Base-by-base conservation (phyloP, 2,329 filamentous ascomycete genomes). In the Cercospora sp. region DNA sequence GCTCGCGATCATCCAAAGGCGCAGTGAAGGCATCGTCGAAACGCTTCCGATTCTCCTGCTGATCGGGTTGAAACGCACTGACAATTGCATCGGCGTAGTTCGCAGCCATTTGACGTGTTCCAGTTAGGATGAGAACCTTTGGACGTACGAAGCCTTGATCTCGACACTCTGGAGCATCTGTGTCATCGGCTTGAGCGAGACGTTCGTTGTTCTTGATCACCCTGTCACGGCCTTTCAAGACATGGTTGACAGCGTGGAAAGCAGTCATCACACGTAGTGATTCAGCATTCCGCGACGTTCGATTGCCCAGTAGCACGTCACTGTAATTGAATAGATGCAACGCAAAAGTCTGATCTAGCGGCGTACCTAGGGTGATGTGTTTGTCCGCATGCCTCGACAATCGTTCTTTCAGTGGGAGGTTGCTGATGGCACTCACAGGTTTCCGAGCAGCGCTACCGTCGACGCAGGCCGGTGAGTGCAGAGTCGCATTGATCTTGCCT, bases 71-170 rank as follows among this genome's bases (percentile, higher is more conserved):
- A 80, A 89, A 92, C 26, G 97, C 81, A 5, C 88, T 85, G 51
- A 90, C 89, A 55, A 99, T 93, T 49, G 87, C 87, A 60, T 96
- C 88, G 43, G 97, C 85, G 73, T 91, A 90, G 61, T 89, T 88
- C 30, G 91, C 90, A 72, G 93, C 97, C 0, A 93, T 90, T 76
- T 97, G 90, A 65, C 94, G 88, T 0, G 95, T 98, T 3, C 95
- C 94, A 0, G 97, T 83, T 18, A 99, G 84, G 79, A 98, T 92
- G 21, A 99, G 86, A 6, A 97, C 90, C 78, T 98, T 98, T 7
- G 95, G 95, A 5, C 95, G 86, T 0, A 94, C 97, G 79, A 97
- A 99, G 0, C 95, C 95, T 80, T 99, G 95, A 73, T 99, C 95
- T 71, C 93, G 88, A 18, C 93, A 84, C 72, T 97, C 93, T 4